Evolutionary conservation across 164 flowering plant species (phyloP), one percentile per base, ranked within the genome.

Genomic region (Hamamelis virginiana): DNA sequence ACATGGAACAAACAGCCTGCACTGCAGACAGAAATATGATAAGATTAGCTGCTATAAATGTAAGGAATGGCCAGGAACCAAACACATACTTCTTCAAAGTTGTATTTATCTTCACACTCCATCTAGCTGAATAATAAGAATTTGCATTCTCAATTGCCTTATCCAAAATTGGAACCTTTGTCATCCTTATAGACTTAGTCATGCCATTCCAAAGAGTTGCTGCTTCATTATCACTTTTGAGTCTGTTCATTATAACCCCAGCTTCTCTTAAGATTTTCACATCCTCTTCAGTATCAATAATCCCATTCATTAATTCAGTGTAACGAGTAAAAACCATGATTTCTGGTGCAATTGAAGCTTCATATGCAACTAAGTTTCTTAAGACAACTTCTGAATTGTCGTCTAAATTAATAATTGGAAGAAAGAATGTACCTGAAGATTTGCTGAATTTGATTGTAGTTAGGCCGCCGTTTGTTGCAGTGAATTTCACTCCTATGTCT

Each of bases 351-450:
- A 15, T 9, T n/a, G 52, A 46, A 9, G 57, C 67, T 43, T 74
- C 77, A 55, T 64, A 74, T 26, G 77, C 77, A 13, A 74, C 56
- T 22, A 74, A 16, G 63, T 74, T 74, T 59, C 80, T 65, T 56
- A 77, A 0, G 0, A 70, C 45, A 5, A 73, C 74, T 53, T 63
- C 75, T 0, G 78, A 9, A 62, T 71, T 71, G 6, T 26, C 74
- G 16, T 72, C 66, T 15, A 66, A 33, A 33, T 33, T 2, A 33
- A 33, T 33, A 33, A 6, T 33, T 33, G 41, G 41, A 6, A 33
- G 41, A 33, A 2, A 33, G 41, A 33, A 33, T 6, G 41, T 33
- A 2, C 41, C 41, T 33, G 41, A 33, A 33, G 41, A 33, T 33
- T 33, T 33, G 41, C 6, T 33, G 41, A 33, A 33, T 6, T 33